Base-by-base conservation (phyloP, 2,329 filamentous ascomycete species). In the Colletotrichum orbiculare region DNA sequence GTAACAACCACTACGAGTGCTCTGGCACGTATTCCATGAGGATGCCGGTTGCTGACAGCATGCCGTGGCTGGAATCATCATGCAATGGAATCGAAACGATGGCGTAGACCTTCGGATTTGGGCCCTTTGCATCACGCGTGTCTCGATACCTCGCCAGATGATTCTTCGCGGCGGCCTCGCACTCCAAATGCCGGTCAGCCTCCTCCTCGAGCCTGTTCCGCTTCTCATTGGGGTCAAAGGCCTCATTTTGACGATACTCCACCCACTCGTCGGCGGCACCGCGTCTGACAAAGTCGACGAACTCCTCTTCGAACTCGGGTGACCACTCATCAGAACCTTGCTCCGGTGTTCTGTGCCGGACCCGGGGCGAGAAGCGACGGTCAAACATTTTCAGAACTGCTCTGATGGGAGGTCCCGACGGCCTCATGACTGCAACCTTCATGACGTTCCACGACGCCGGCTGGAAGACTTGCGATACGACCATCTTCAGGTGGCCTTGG, bases 311-410 rank as follows among this genome's bases (percentile, higher is more conserved):
- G 25, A 64, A 48, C 33, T 60, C 60, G 12, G 60, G 55, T 3
- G 60, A 60, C 60, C 60, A 64, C 39, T 47, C 41, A 42, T 42
- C 60, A 15, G 45, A 38, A 38, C 34, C 33, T n/a, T 4, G 43
- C 45, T 33, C 55, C 39, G 11, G 54, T 34, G 11, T 39, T 33
- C 33, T 56, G 43, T 58, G 25, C 33, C 58, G 58, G 8, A 49
- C 53, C 33, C 50, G 48, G 13, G 60, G 56, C 37, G 60, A 60
- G 55, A 64, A 64, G 9, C 60, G 60, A 17, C 60, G 60, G 42
- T 64, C 60, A 13, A 64, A 64, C 42, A 60, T 17, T 47, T 64
- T 54, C 13, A 64, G 55, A 8, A 64, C 60, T 11, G 60, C 55
- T 39, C 15, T 60, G 12, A 34, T n/a, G 6, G 60, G 60, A 8